A percentile compares a stretch with the other conserved stretches of the same genome.
These are phyloP conservation scores for Fraxinus ornus DNA, from an alignment of 305 asterid species.

Conservation along the genomic window DNA sequence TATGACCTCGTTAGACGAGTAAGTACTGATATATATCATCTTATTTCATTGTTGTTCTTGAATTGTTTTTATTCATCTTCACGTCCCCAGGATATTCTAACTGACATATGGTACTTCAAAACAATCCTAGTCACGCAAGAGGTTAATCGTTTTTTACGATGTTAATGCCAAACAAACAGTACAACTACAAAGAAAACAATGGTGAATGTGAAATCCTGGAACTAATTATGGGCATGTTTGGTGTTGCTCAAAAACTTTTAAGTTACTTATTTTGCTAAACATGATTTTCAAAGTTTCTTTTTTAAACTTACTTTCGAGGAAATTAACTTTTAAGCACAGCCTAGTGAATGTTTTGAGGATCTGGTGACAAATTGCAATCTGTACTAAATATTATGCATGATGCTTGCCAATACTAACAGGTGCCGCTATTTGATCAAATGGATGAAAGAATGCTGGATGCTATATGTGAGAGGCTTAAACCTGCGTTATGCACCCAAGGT, in stretches of 20 bases:
- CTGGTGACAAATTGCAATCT: neutral
- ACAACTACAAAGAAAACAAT: neutral
- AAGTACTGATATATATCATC: constrained; percentile 20
- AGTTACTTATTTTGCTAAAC: neutral
- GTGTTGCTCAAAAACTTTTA: neutral
- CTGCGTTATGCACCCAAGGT: constrained; percentile 69
- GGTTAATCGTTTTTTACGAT: neutral
- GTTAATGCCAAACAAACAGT: neutral
- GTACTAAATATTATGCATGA: neutral
- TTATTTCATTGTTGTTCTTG: neutral
- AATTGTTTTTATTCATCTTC: neutral
- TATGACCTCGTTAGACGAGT: constrained; percentile 89
- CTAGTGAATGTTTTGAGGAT: neutral
- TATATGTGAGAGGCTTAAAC: constrained; percentile 87
- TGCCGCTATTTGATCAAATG: constrained; percentile 88
- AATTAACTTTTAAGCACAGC: neutral
- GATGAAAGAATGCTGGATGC: constrained; percentile 90
- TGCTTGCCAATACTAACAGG: constrained; percentile 38
- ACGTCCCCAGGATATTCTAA: neutral
- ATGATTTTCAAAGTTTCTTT: neutral
- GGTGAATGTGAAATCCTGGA: neutral
- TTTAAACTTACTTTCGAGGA: neutral
- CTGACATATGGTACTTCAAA: neutral
- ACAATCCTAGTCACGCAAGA: neutral
- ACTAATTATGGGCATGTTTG: neutral